Base-by-base conservation (phyloP, 441 rosid genomes). In the Pelargonium exstipulatum region DNA sequence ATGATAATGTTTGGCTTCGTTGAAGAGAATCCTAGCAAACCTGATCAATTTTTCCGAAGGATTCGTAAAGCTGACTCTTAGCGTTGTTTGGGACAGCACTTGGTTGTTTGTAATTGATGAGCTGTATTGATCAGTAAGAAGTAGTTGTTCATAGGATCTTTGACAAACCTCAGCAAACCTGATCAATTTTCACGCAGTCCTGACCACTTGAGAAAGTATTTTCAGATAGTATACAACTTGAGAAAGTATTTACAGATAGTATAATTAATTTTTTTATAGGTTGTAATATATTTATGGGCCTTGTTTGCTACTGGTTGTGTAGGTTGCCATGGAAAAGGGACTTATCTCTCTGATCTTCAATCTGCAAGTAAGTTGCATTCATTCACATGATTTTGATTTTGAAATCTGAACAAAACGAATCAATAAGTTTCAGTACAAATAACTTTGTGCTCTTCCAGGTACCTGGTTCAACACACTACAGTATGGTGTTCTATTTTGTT, bases 401-500 rank as follows among this genome's bases (percentile, higher is more conserved):
- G 72, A 62, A 61, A 61, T 64, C 53, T 26, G 24, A 71, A 57
- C 35, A 62, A 62, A 14, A 55, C 68, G 13, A 49, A 48, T 67
- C 37, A 20, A 69, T 57, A 65, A 66, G 53, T 29, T 63, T 69
- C 73, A 74, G 61, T 64, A 2, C 16, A 13, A 61, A 48, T 72
- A 74, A 69, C 37, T n/a, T 45, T 60, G 14, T 63, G 18, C 64
- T 74, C 72, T 65, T 65, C 24, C 80, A 92, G 99, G 96, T 95
- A 73, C 99, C 99, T 72, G 97, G 88, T 74, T 90, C 97, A 78
- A 95, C 88, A 68, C 96, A 91, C 82, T 92, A 95, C 77, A 92
- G 99, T 81, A 92, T 95, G 99, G 96, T 95, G 64, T 95, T 92
- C 74, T 95, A 95, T 73, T 92, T 88, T 80, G 94, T 95, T 74